phyloP scores from a whole-genome alignment of 306 rosid genomes.

The Castanospermum australe region DNA sequence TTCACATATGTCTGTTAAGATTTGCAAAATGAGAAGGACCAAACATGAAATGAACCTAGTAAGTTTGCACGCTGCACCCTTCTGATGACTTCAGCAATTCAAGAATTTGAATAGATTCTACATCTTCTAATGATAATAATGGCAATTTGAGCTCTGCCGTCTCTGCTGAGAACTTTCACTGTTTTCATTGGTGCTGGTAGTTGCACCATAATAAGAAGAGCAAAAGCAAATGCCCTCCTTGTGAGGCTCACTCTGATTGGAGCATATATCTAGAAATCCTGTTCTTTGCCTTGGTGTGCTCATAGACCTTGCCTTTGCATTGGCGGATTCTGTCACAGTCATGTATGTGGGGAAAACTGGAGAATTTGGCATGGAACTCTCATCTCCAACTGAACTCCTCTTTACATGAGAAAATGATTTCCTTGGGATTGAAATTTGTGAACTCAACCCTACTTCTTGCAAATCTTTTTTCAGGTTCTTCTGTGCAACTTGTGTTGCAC shows the following conservation, averaged over 20 bases:
- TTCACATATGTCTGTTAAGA: constrained; percentile 13
- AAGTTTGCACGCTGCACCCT: neutral
- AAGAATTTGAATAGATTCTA: neutral
- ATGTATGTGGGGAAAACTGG: constrained; percentile 54
- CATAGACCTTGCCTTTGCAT: constrained; percentile 63
- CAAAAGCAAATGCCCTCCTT: constrained; percentile 27
- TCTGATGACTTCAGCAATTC: neutral
- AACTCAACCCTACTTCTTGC: constrained; percentile 29
- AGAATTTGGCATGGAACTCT: constrained; percentile 46
- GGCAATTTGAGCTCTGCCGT: neutral
- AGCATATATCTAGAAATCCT: constrained; percentile 39
- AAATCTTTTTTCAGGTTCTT: constrained; percentile 28
- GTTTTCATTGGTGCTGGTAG: constrained; percentile 23
- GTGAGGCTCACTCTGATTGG: constrained; percentile 26
- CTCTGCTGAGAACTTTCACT: constrained; percentile 12
- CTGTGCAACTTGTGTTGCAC: constrained; percentile 15
- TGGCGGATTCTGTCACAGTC: constrained; percentile 62
- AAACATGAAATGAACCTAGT: neutral
- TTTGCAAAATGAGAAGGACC: constrained; percentile 21
- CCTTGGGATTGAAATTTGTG: constrained; percentile 46
- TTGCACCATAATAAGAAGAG: constrained; percentile 45
- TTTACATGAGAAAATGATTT: constrained; percentile 52
- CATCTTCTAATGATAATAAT: constrained; percentile 1
- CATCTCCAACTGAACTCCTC: constrained; percentile 40
- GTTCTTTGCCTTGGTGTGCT: constrained; percentile 71